A percentile compares a stretch with the other conserved stretches of the same genome.
These are phyloP conservation scores for Oropetium thomaeum DNA, from an alignment of 176 grass and related monocot genomes.

Conservation along the genomic window DNA sequence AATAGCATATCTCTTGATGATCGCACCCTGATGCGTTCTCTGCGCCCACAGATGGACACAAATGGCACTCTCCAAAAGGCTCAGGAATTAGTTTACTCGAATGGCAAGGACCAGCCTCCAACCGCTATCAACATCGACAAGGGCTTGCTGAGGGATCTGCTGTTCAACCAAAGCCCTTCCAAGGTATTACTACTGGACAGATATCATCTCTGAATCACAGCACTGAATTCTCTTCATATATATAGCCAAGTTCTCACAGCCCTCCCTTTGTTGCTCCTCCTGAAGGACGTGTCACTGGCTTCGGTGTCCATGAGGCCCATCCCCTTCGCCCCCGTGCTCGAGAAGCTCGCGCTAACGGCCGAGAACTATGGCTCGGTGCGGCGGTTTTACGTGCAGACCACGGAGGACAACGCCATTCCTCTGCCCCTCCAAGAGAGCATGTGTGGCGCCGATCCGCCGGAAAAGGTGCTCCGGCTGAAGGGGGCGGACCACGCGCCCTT, in stretches of 20 bases:
- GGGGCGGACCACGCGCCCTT: slow-evolving; percentile 86
- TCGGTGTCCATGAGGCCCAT: slow-evolving; percentile 84
- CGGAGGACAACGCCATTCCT: slow-evolving; percentile 82
- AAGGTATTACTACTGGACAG: slow-evolving; percentile 73
- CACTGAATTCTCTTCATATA: background rate
- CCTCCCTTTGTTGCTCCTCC: background rate
- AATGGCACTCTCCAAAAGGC: slow-evolving; percentile 68
- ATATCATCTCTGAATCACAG: background rate
- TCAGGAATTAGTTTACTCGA: slow-evolving; percentile 80
- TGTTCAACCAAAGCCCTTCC: slow-evolving; percentile 90
- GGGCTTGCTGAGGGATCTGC: slow-evolving; percentile 53
- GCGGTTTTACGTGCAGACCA: slow-evolving; percentile 79
- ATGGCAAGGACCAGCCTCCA: slow-evolving; percentile 72
- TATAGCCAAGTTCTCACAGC: slow-evolving; percentile 1
- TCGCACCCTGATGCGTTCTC: slow-evolving; percentile 8
- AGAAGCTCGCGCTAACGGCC: slow-evolving; percentile 66
- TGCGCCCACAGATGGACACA: slow-evolving; percentile 52
- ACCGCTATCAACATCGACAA: slow-evolving; percentile 77
- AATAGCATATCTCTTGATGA: background rate
- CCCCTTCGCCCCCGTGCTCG: slow-evolving; percentile 73
- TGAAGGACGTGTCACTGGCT: slow-evolving; percentile 80
- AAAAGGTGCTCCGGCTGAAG: slow-evolving; percentile 81
- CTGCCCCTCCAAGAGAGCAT: slow-evolving; percentile 69
- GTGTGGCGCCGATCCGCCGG: slow-evolving; percentile 58
- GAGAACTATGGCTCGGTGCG: slow-evolving; percentile 77